Percentiles rank a stretch among this genome's conserved stretches.
phyloP scores from a whole-genome alignment of 2,329 filamentous ascomycete species.

The Coniella lustricola region DNA sequence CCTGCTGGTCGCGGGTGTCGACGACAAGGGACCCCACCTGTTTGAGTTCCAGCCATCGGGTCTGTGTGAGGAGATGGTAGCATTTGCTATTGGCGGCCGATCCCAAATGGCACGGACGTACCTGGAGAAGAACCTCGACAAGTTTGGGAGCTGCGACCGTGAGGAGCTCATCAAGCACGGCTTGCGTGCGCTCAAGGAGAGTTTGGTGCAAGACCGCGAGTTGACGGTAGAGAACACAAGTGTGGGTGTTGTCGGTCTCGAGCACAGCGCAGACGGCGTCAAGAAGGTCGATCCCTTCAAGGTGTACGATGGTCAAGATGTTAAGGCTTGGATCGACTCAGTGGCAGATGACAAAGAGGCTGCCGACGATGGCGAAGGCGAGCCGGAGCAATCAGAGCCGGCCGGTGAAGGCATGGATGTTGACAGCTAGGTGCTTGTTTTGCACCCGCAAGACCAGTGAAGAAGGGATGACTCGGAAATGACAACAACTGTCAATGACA shows the following conservation, averaged over 20 bases:
- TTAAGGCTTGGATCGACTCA: slow-evolving; percentile 79
- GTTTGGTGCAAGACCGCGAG: slow-evolving; percentile 93
- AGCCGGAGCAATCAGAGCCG: slow-evolving; percentile 19
- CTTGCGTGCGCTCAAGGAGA: slow-evolving; percentile 87
- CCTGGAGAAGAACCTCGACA: slow-evolving; percentile 82
- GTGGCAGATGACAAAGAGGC: slow-evolving; percentile 50
- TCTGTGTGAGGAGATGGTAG: slow-evolving; percentile 94
- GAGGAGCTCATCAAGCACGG: slow-evolving; percentile 91
- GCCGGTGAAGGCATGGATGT: slow-evolving; percentile 38
- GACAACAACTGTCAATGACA: not conserved
- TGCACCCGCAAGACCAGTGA: not conserved
- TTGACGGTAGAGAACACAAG: slow-evolving; percentile 96
- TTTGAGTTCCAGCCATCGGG: slow-evolving; percentile 98
- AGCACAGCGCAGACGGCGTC: slow-evolving; percentile 39
- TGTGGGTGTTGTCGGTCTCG: slow-evolving; percentile 71
- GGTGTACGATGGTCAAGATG: slow-evolving; percentile 82
- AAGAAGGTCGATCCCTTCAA: slow-evolving; percentile 72
- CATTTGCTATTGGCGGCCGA: slow-evolving; percentile 90
- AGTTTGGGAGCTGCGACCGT: slow-evolving; percentile 66
- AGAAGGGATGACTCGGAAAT: not conserved
- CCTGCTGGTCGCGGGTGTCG: slow-evolving; percentile 84
- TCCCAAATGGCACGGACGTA: slow-evolving; percentile 98
- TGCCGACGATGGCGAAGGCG: slow-evolving; percentile 30
- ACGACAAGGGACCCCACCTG: slow-evolving; percentile 88
- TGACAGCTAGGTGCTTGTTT: slow-evolving; percentile 24